A percentile compares a stretch with the other conserved stretches of the same genome.
These are phyloP conservation scores for Cryphonectria parasitica DNA, from an alignment of 2,329 filamentous ascomycete species.

Conservation along the genomic window DNA sequence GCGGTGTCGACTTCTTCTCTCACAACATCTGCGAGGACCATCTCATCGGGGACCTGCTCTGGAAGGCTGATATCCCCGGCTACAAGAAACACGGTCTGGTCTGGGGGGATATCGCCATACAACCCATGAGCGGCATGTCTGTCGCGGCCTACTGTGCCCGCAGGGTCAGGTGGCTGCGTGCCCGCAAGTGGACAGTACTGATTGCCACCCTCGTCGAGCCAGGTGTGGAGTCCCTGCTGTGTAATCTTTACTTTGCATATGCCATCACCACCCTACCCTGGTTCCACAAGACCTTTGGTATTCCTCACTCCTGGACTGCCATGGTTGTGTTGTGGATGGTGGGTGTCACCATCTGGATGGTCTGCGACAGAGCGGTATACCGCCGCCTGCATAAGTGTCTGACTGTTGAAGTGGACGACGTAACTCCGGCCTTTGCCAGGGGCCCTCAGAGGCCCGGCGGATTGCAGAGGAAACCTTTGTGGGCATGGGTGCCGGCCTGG, in stretches of 20 bases:
- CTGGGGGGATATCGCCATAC: slow-evolving; percentile 84
- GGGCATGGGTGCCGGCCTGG: slow-evolving; percentile 81
- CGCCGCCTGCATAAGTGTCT: slow-evolving; percentile 72
- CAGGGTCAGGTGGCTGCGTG: slow-evolving; percentile 86
- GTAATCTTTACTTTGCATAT: slow-evolving; percentile 79
- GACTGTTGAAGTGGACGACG: slow-evolving; percentile 70
- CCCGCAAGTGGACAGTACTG: slow-evolving; percentile 91
- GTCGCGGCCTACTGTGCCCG: slow-evolving; percentile 77
- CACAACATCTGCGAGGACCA: slow-evolving; percentile 98
- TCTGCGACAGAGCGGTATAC: slow-evolving; percentile 75
- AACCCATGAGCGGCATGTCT: slow-evolving; percentile 84
- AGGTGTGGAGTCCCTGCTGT: slow-evolving; percentile 85
- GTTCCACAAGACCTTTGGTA: slow-evolving; percentile 55
- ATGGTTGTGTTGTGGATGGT: slow-evolving; percentile 69
- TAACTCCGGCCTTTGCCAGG: slow-evolving; percentile 76
- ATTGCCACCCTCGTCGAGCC: slow-evolving; percentile 90
- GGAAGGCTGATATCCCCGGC: slow-evolving; percentile 68
- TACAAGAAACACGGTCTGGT: slow-evolving; percentile 82
- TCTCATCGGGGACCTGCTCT: slow-evolving; percentile 88
- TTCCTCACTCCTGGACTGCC: slow-evolving; percentile 69
- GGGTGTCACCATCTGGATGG: slow-evolving; percentile 72
- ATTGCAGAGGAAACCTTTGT: slow-evolving; percentile 58
- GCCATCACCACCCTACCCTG: slow-evolving; percentile 74
- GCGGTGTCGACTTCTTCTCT: slow-evolving; percentile 89
- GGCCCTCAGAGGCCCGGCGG: slow-evolving; percentile 44